These are phyloP conservation scores for Cruciata laevipes DNA, from an alignment of 257 asterid species.

Conservation along the genomic window DNA sequence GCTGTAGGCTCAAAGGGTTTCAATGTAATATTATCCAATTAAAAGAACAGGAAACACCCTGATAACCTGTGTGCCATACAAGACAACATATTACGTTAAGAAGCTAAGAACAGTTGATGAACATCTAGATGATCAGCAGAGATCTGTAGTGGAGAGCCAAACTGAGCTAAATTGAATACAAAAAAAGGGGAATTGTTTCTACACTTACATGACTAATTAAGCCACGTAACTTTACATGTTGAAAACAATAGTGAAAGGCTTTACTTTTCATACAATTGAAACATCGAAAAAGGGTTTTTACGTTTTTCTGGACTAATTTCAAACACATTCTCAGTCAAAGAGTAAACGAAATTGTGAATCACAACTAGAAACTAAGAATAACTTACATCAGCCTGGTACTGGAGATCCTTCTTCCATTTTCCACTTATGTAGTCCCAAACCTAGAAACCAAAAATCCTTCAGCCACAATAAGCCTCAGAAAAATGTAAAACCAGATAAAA, in stretches of 20 bases:
- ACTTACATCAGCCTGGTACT: slow-evolving; percentile 96
- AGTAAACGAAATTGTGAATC: background rate
- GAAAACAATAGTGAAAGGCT: background rate
- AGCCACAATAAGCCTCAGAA: slow-evolving; percentile 4
- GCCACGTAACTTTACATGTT: background rate
- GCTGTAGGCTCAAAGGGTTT: background rate
- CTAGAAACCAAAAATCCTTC: slow-evolving; percentile 38
- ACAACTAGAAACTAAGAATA: background rate
- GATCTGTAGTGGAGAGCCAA: background rate
- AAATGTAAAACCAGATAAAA: slow-evolving; percentile 8
- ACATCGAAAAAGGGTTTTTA: background rate
- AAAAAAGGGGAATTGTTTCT: background rate
- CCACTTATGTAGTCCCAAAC: slow-evolving; percentile 98
- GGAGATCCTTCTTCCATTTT: slow-evolving; percentile 94
- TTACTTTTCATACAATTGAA: no score
- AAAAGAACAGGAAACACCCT: background rate
- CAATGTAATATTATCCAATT: background rate
- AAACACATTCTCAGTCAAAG: background rate
- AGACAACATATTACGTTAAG: background rate
- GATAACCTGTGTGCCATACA: background rate
- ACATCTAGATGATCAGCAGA: background rate
- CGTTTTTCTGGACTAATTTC: background rate
- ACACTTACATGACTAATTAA: no score
- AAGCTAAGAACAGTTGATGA: background rate
- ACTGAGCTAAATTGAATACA: background rate